These are phyloP conservation scores for Naganishia randhawae DNA, from an alignment of 768 basidiomycete genomes.

Conservation along the genomic window DNA sequence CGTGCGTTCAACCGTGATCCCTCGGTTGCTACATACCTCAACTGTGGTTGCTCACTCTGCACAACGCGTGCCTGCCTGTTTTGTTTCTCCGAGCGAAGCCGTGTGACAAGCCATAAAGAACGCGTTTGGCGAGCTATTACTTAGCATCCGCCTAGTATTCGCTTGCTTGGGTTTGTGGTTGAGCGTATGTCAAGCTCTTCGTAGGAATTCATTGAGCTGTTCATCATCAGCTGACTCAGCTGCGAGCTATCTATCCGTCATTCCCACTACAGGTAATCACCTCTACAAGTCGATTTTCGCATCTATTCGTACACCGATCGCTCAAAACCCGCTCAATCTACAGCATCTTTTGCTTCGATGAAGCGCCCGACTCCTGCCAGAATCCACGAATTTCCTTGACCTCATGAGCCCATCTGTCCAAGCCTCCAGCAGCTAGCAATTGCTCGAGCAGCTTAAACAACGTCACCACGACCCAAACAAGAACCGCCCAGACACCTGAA, in stretches of 20 bases:
- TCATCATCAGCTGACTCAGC: not conserved
- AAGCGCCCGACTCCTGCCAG: constrained; percentile 30
- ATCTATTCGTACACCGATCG: not conserved
- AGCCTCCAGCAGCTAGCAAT: constrained; percentile 21
- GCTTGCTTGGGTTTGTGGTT: too few relatives aligned
- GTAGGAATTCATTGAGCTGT: too few relatives aligned
- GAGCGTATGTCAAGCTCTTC: too few relatives aligned
- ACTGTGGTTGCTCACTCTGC: not conserved
- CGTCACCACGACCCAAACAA: constrained; percentile 34
- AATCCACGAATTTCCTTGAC: constrained; percentile 33
- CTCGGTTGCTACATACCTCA: not conserved
- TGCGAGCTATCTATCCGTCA: not conserved
- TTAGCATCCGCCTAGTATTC: too few relatives aligned
- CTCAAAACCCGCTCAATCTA: not conserved
- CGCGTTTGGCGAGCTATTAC: too few relatives aligned
- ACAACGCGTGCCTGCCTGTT: not conserved
- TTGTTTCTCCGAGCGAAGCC: not conserved
- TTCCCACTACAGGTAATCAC: not conserved
- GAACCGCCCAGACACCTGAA: not conserved
- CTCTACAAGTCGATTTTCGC: not conserved
- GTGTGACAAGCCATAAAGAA: not conserved
- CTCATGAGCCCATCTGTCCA: constrained; percentile 28
- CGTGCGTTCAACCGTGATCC: too few relatives aligned
- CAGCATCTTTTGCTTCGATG: constrained; percentile 7
- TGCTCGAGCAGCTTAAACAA: constrained; percentile 34